phyloP scores from a whole-genome alignment of 2,329 filamentous ascomycete species.

The Exophiala viscosa region DNA sequence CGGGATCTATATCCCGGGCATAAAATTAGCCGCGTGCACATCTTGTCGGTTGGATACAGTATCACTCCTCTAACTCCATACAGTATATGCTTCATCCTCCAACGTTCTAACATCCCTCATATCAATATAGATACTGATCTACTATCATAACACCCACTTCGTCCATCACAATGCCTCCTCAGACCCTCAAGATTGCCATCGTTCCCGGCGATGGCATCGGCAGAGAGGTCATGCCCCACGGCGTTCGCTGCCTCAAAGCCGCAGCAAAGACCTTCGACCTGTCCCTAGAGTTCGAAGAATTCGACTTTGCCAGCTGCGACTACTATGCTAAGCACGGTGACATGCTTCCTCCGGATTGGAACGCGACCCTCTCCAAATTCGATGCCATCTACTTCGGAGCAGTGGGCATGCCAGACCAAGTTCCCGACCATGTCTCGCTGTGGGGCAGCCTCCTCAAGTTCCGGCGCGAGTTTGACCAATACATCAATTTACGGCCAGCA shows the following conservation, averaged over 20 bases:
- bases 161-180: background rate
- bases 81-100: too few relatives aligned
- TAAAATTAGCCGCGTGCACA: too few relatives aligned
- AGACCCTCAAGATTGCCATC: slow-evolving; percentile 45
- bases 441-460: slow-evolving; percentile 56
- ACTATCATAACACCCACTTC: too few relatives aligned
- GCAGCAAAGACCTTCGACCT: slow-evolving; percentile 22
- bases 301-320: slow-evolving; percentile 47
- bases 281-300: slow-evolving; percentile 48
- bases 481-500: slow-evolving; percentile 55
- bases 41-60: too few relatives aligned
- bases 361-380: slow-evolving; percentile 49
- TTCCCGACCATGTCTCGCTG: slow-evolving; percentile 56
- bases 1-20: too few relatives aligned
- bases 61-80: too few relatives aligned
- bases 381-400: slow-evolving; percentile 59
- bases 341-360: slow-evolving; percentile 52
- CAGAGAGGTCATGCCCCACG: slow-evolving; percentile 54
- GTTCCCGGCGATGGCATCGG: slow-evolving; percentile 64
- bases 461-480: slow-evolving; percentile 54
- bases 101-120: too few relatives aligned
- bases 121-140: too few relatives aligned
- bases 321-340: slow-evolving; percentile 50
- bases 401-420: slow-evolving; percentile 48
- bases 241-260: slow-evolving; percentile 37